phyloP scores from a whole-genome alignment of 305 asterid species.

The Withania somnifera region DNA sequence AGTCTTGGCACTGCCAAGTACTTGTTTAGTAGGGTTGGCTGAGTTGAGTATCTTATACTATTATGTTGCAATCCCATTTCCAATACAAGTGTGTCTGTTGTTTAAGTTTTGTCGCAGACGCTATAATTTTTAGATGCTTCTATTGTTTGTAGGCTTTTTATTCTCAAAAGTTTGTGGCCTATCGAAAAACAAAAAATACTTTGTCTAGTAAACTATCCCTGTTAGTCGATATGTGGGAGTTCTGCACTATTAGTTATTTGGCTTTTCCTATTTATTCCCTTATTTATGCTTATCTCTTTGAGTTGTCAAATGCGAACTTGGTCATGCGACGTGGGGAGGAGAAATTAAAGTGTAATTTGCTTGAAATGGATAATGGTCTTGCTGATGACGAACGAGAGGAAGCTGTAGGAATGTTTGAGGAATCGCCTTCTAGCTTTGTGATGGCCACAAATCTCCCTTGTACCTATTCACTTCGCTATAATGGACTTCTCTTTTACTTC shows the following conservation, averaged over 20 bases:
- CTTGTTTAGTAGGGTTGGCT: not conserved
- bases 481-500: not conserved
- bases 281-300: not conserved
- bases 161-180: not conserved
- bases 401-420: conserved; percentile 53
- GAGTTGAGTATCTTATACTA: not conserved
- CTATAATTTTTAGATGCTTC: not conserved
- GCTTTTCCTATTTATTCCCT: not conserved
- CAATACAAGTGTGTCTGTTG: not conserved
- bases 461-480: conserved; percentile 8
- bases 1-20: too few relatives aligned
- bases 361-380: conserved; percentile 47
- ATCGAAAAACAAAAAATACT: not conserved
- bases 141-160: not conserved
- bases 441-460: conserved; percentile 18
- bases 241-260: not conserved
- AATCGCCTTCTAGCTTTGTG: conserved; percentile 30
- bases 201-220: not conserved
- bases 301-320: conserved; percentile 18
- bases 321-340: conserved; percentile 48
- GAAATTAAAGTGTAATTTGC: conserved; percentile 30
- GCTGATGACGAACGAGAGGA: conserved; percentile 50
- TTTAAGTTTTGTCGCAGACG: not conserved
- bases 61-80: not conserved
- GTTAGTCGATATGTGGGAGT: not conserved